phyloP scores from a whole-genome alignment of 306 rosid genomes.

The Clitoria ternatea region DNA sequence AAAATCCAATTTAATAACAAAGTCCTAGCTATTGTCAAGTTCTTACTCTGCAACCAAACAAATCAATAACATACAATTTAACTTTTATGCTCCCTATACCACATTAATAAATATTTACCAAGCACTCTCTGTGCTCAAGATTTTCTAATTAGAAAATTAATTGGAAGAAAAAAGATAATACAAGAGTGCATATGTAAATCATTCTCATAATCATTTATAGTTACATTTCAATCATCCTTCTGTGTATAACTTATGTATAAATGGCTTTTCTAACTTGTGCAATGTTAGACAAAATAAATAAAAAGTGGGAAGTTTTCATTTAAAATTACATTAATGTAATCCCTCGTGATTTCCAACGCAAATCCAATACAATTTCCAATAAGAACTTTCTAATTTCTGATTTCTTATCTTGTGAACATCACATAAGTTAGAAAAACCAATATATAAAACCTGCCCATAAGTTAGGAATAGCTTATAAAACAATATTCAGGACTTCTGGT shows the following conservation, averaged over 20 bases:
- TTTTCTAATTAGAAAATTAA: neutral
- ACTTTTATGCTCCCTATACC: too few relatives aligned
- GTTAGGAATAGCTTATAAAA: neutral
- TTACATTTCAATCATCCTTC: neutral
- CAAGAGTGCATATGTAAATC: neutral
- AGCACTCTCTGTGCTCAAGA: neutral
- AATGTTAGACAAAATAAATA: too few relatives aligned
- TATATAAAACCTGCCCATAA: neutral
- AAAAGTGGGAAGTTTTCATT: too few relatives aligned
- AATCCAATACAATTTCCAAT: too few relatives aligned
- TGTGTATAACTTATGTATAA: too few relatives aligned
- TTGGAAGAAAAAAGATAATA: neutral
- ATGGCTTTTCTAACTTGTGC: too few relatives aligned
- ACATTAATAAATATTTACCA: neutral
- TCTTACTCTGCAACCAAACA: neutral
- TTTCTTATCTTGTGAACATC: too few relatives aligned
- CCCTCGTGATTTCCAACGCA: too few relatives aligned
- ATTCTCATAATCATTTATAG: neutral
- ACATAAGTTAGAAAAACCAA: too few relatives aligned
- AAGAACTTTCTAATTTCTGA: too few relatives aligned
- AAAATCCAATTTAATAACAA: neutral
- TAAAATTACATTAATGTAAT: too few relatives aligned
- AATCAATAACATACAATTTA: neutral
- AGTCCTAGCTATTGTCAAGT: neutral
- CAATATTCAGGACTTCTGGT: neutral